Base-by-base conservation (phyloP, 768 basidiomycete genomes). In the Boletus edulis region DNA sequence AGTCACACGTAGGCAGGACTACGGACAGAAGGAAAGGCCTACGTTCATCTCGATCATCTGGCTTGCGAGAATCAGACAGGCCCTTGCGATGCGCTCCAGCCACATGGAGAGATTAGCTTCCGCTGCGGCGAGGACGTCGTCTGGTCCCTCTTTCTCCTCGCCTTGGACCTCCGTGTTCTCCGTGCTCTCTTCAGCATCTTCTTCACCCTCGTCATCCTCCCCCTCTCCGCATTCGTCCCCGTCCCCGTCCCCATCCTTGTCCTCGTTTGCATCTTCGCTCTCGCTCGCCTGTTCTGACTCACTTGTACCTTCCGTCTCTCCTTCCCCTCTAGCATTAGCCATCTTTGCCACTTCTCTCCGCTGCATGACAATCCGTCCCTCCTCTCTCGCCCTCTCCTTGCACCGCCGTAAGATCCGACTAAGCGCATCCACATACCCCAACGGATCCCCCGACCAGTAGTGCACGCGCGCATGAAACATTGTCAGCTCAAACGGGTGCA, bases 41-140 rank as follows among this genome's bases (percentile, higher is more conserved):
- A 87, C 90, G 77, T 89, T 90, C 85, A 91, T 90, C 71, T 94
- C 91, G 49, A 90, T 75, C 64, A 93, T 71, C 70, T 93, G 89
- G 35, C 87, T 87, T 2, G 90, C 89, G 45, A 91, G 79, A 56
- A 92, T 91, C 51, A 94, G 67, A 51, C 79, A 83, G n/a, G 93
- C 73, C 46, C 91, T 75, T 15, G 86, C 81, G 4, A 85, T 84
- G 52, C 91, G 82, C 69, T 94, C 91, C 56, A 84, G 84, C 91
- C 91, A 94, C 89, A 92, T 91, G 48, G 78, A 76, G 18, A 77
- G 67, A 32, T 70, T 72, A 32, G 69, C 64, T 45, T 70, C 66
- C 17, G 67, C 67, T 4, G 73, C 61, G 3, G 41, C 50, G 40
- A 68, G 67, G 29, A 54, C 55, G 15, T 56, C 62, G 51, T 61